phyloP scores from a whole-genome alignment of 768 basidiomycete genomes.

The Leccinum incarnatum region DNA sequence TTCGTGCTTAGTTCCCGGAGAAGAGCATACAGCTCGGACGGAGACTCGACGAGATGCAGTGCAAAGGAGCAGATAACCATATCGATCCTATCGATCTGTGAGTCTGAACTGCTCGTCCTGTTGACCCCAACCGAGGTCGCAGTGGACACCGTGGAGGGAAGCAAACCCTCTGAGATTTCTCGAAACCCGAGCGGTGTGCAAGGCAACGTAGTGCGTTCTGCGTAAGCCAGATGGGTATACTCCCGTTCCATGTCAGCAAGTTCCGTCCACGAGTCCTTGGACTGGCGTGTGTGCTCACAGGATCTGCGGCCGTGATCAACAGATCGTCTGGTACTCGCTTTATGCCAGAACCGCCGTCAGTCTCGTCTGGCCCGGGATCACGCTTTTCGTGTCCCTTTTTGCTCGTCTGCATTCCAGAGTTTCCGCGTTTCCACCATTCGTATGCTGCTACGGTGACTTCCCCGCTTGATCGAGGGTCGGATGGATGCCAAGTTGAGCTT shows the following conservation, averaged over 20 bases:
- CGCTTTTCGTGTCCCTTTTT: constrained; percentile 3
- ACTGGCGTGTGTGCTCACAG: constrained; percentile 13
- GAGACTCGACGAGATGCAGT: constrained; percentile 60
- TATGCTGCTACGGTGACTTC: constrained; percentile 58
- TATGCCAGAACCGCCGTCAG: neutral
- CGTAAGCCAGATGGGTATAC: constrained; percentile 62
- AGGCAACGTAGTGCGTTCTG: constrained; percentile 48
- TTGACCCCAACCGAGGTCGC: constrained; percentile 8
- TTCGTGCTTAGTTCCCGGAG: constrained; percentile 63
- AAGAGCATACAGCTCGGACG: constrained; percentile 62
- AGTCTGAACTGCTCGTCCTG: neutral
- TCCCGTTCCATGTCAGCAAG: constrained; percentile 28
- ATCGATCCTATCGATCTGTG: constrained; percentile 38
- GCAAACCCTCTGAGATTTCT: constrained; percentile 55
- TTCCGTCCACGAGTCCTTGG: neutral
- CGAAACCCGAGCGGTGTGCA: constrained; percentile 61
- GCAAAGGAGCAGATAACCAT: constrained; percentile 75
- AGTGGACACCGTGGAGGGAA: constrained; percentile 37
- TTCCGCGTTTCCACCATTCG: constrained; percentile 57
- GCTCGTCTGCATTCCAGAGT: constrained; percentile 21
- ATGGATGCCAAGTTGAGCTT: neutral
- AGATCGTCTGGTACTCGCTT: constrained; percentile 17
- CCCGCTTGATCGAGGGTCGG: constrained; percentile 40
- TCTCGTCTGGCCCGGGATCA: neutral
- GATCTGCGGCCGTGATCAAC: constrained; percentile 25